Base-by-base conservation (phyloP, 2,329 filamentous ascomycete species). In the Aspergillus spinulosporus region DNA sequence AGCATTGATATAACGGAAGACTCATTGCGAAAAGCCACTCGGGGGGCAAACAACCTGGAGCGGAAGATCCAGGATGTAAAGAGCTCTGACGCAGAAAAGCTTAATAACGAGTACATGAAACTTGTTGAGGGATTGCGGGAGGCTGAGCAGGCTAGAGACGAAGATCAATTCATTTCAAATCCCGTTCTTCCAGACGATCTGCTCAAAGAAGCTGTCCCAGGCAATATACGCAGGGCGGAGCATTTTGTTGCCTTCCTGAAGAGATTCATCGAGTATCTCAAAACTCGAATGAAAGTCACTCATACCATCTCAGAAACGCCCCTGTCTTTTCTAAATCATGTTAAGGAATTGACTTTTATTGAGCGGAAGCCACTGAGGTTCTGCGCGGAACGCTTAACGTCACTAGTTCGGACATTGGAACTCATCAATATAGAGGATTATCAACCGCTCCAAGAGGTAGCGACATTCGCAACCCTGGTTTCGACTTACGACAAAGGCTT, bases 341-440 rank as follows among this genome's bases (percentile, higher is more conserved):
- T 99, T 5, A 95, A 90, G 69, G 94, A 99, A 64, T 87, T 96
- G 55, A 99, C 95, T 0, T 99, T 96, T 68, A 99, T 99, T 66
- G 94, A 99, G 71, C 91, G 91, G 72, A 99, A 99, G 66, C 94
- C 94, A 0, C 75, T 99, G 8, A 82, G 79, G 48, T 99, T 99
- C 73, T 99, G 95, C 69, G 92, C 94, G 0, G 95, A 99, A 74
- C 86, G 94, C 39, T 78, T 99, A 9, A 96, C 94, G 0, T 99
- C 93, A 0, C 85, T 99, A 5, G 93, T 99, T 14, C 84, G 95
- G 56, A 99, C 94, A 0, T 82, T 99, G 12, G 94, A 99, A 73
- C 85, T 99, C 56, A 95, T 93, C 32, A 97, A 95, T 66, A 97
- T 99, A 59, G 94, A 99, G 76, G 95, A 99, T 71, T 99, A 95